Evolutionary conservation across 2,329 filamentous ascomycete genomes (phyloP).

Genomic region (Aspergillus pseudoviridinutans): DNA sequence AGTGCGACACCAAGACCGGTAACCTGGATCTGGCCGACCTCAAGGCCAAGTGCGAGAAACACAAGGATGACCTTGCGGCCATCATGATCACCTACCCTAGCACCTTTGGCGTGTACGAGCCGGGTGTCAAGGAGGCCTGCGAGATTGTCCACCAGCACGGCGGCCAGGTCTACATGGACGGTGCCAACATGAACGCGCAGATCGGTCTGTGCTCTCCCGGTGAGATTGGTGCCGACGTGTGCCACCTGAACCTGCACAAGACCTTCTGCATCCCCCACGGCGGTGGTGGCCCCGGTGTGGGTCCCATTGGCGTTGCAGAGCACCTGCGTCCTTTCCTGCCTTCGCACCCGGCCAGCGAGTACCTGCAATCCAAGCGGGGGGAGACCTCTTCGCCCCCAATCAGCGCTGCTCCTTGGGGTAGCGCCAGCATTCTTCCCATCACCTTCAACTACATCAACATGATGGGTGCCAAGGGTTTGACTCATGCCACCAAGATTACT

Average conservation of each 20-base stretch:
- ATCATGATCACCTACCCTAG: constrained; percentile 98
- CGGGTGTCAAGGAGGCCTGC: constrained; percentile 78
- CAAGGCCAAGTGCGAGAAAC: constrained; percentile 81
- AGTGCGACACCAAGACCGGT: constrained; percentile 81
- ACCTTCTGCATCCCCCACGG: constrained; percentile 98
- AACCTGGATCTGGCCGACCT: constrained; percentile 87
- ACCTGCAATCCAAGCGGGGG: constrained; percentile 37
- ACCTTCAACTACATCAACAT: constrained; percentile 93
- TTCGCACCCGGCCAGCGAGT: constrained; percentile 59
- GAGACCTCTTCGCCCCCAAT: constrained; percentile 60
- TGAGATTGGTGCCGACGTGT: constrained; percentile 93
- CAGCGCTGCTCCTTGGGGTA: constrained; percentile 79
- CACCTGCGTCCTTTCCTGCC: constrained; percentile 76
- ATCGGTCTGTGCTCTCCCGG: constrained; percentile 93
- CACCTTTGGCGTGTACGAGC: constrained; percentile 94
- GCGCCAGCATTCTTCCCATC: constrained; percentile 88
- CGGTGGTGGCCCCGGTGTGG: constrained; percentile 87
- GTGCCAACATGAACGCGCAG: constrained; percentile 97
- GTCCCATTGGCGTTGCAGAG: constrained; percentile 85
- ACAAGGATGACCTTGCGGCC: constrained; percentile 78
- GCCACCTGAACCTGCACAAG: constrained; percentile 96
- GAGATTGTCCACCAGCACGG: constrained; percentile 80
- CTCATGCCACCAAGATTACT: constrained; percentile 84
- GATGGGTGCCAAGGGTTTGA: constrained; percentile 81
- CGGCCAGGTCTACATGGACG: constrained; percentile 97